Evolutionary conservation across 345 rosid species (phyloP).

Genomic region (Eucalyptus sp.): DNA sequence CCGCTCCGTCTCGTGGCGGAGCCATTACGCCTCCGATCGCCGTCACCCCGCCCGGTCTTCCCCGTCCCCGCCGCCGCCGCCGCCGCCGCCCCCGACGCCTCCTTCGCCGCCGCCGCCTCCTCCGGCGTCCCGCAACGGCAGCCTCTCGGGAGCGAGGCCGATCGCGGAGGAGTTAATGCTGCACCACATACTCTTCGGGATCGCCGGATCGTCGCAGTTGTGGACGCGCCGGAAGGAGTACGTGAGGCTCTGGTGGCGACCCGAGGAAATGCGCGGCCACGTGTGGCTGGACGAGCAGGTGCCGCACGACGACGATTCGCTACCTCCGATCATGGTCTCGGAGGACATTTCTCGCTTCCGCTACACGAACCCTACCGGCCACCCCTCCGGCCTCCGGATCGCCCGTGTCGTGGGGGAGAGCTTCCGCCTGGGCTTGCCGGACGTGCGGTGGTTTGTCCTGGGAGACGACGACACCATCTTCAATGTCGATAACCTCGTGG

Average conservation of each 20-base stretch:
- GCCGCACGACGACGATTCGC: slow-evolving; percentile 34
- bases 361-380: slow-evolving; percentile 89
- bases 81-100: neutral
- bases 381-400: slow-evolving; percentile 88
- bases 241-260: slow-evolving; percentile 84
- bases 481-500: slow-evolving; percentile 49
- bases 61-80: neutral
- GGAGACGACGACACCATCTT: slow-evolving; percentile 94
- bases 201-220: slow-evolving; percentile 76
- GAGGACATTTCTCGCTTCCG: slow-evolving; percentile 84
- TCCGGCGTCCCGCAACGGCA: slow-evolving; percentile 14
- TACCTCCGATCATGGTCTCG: slow-evolving; percentile 67
- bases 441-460: slow-evolving; percentile 78
- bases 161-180: neutral
- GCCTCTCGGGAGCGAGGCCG: slow-evolving; percentile 5
- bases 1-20: neutral
- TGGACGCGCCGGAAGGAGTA: slow-evolving; percentile 79
- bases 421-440: slow-evolving; percentile 51
- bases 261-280: slow-evolving; percentile 59
- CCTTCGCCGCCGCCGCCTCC: neutral
- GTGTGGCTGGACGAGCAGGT: slow-evolving; percentile 79
- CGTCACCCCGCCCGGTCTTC: neutral
- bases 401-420: slow-evolving; percentile 61
- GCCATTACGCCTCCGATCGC: slow-evolving; percentile 30
- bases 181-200: slow-evolving; percentile 70